A percentile compares a stretch with the other conserved stretches of the same genome.
Evolutionary conservation across 345 rosid species (phyloP).

Genomic region (Moricandia arvensis): DNA sequence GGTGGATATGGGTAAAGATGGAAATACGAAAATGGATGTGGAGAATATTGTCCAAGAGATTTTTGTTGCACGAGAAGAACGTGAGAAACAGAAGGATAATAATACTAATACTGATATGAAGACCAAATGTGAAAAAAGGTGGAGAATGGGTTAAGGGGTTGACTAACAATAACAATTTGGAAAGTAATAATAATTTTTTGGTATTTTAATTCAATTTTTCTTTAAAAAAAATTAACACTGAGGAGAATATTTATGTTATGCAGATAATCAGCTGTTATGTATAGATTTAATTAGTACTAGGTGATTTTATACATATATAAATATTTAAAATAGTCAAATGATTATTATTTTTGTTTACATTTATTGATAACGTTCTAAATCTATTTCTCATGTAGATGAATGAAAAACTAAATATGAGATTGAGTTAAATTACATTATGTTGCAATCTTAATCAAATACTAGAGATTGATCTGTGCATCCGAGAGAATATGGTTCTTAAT

Average conservation of each 20-base stretch:
- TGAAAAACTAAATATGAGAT: too few species aligned
- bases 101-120: not conserved
- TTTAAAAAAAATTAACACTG: not conserved
- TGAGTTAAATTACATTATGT: too few species aligned
- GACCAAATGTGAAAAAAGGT: not conserved
- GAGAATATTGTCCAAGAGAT: constrained; percentile 63
- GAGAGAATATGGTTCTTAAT: too few species aligned
- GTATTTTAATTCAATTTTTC: constrained; percentile 24
- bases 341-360: too few species aligned
- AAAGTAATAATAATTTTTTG: constrained; percentile 22
- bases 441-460: too few species aligned
- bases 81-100: constrained; percentile 6
- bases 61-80: constrained; percentile 31
- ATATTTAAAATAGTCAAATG: too few species aligned
- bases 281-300: not conserved
- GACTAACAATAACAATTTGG: constrained; percentile 15
- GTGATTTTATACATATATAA: too few species aligned
- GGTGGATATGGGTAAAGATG: constrained; percentile 20
- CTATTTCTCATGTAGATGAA: too few species aligned
- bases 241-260: not conserved
- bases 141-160: constrained; percentile 36
- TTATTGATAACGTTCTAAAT: too few species aligned
- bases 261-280: not conserved
- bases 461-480: too few species aligned
- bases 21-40: constrained; percentile 44